Base-by-base conservation (phyloP, 441 rosid genomes). In the Adansonia gregorii region DNA sequence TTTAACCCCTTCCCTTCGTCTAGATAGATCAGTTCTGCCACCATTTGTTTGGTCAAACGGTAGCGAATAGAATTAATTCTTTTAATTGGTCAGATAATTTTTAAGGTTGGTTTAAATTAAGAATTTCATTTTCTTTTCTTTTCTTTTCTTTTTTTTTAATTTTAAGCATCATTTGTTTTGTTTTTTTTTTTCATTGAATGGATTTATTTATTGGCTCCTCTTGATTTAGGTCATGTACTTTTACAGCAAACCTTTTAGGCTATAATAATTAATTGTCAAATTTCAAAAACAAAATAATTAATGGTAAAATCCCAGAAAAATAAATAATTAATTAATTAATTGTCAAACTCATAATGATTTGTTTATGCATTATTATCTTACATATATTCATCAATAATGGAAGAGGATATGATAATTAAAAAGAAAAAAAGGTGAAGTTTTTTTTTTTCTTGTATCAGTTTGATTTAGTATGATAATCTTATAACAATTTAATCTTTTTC, bases 11-110 rank as follows among this genome's bases (percentile, higher is more conserved):
- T 24, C 27, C 27, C 27, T 24, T 24, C 27, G 27, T 24, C 27
- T 24, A 24, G 27, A 24, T 24, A 24, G 27, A 24, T 24, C 27
- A 24, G 27, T 24, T 20, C 35, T 24, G 58, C 59, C 43, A 22
- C 73, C 19, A 22, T 20, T 22, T 14, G 73, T 49, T 48, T 49
- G 73, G 59, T 69, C 58, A 49, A 49, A 69, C 11, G 72, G 7
- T 68, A 20, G 3, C 56, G 46, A 46, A 6, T 46, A 17, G 11
- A 67, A 46, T 12, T 9, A 67, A 10, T 20, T 19, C 8, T 67
- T 41, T 19, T 67, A 46, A 4, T 45, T 45, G 55, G 35, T 45
- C 8, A 2, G 49, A 20, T 46, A 9, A 20, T 20, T 9, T 67
- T 45, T 20, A 67, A 67, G n/a, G 11, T 46, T 6, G 19, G 24